These are phyloP conservation scores for Boletus tomentosulus DNA, from an alignment of 768 basidiomycete species.

Conservation along the genomic window DNA sequence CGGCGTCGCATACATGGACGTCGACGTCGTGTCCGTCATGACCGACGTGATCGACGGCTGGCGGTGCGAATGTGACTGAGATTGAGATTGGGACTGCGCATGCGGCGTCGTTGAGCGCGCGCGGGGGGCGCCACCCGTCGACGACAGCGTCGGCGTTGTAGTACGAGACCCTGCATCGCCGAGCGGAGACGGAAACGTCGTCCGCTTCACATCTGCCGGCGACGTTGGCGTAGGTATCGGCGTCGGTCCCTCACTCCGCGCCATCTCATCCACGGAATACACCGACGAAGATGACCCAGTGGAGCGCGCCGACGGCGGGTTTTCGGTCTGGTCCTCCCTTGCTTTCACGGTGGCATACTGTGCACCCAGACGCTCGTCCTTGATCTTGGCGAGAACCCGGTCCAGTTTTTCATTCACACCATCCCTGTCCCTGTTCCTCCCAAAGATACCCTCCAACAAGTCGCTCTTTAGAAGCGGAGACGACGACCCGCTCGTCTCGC, in stretches of 20 bases:
- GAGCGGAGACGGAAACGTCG: conserved; percentile 18
- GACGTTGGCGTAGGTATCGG: conserved; percentile 32
- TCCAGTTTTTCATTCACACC: conserved; percentile 66
- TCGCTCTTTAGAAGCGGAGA: conserved; percentile 42
- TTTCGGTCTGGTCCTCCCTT: conserved; percentile 17
- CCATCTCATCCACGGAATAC: conserved; percentile 50
- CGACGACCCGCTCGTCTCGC: conserved; percentile 40
- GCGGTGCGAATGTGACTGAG: conserved; percentile 33
- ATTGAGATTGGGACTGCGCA: conserved; percentile 7
- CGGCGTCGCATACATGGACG: conserved; percentile 47
- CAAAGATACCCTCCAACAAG: conserved; percentile 63
- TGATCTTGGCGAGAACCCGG: conserved; percentile 72
- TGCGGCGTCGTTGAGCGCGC: conserved; percentile 24
- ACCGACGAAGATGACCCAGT: conserved; percentile 42
- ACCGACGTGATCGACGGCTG: conserved; percentile 75
- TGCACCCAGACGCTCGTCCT: conserved; percentile 49
- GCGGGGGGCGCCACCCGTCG: conserved; percentile 6
- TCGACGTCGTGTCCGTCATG: conserved; percentile 50
- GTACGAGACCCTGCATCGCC: conserved; percentile 23
- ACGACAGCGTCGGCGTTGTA: conserved; percentile 24
- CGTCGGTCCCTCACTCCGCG: conserved; percentile 21
- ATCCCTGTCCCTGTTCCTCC: conserved; percentile 55
- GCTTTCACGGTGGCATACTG: conserved; percentile 17
- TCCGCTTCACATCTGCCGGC: conserved; percentile 14
- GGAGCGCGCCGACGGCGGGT: conserved; percentile 26